These are phyloP conservation scores for Nothophoma quercina DNA, from an alignment of 2,329 filamentous ascomycete species.

Conservation along the genomic window DNA sequence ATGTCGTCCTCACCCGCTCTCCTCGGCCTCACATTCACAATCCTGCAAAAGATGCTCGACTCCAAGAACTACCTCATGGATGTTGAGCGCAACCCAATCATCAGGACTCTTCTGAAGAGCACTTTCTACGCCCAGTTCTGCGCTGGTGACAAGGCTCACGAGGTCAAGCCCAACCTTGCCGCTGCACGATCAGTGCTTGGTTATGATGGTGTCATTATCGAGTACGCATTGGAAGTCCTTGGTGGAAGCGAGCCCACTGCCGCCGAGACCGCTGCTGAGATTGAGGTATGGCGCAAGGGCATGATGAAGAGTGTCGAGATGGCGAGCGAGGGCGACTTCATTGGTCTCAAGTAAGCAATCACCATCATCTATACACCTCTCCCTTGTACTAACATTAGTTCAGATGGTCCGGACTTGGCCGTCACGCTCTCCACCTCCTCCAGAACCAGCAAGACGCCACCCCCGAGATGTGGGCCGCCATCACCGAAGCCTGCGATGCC, in stretches of 20 bases:
- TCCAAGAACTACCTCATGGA: constrained; percentile 71
- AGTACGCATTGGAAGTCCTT: constrained; percentile 84
- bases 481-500: constrained; percentile 76
- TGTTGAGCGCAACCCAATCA: constrained; percentile 76
- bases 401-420: constrained; percentile 82
- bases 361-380: not conserved
- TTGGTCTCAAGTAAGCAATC: constrained; percentile 59
- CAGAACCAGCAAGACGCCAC: constrained; percentile 69
- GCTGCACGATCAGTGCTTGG: constrained; percentile 74
- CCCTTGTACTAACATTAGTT: constrained; percentile 24
- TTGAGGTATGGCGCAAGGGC: constrained; percentile 75
- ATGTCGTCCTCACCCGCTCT: constrained; percentile 75
- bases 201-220: constrained; percentile 82
- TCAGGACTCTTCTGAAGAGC: constrained; percentile 75
- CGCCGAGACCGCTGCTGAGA: constrained; percentile 65
- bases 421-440: constrained; percentile 72
- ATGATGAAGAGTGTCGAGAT: constrained; percentile 75
- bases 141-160: constrained; percentile 74
- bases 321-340: constrained; percentile 60
- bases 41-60: constrained; percentile 75
- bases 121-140: constrained; percentile 95
- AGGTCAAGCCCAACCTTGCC: constrained; percentile 71
- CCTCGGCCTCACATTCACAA: constrained; percentile 71
- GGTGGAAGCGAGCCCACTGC: constrained; percentile 64
- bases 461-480: constrained; percentile 70